Evolutionary conservation across 257 asterid genomes (phyloP).

Genomic region (Nicotiana knightiana): DNA sequence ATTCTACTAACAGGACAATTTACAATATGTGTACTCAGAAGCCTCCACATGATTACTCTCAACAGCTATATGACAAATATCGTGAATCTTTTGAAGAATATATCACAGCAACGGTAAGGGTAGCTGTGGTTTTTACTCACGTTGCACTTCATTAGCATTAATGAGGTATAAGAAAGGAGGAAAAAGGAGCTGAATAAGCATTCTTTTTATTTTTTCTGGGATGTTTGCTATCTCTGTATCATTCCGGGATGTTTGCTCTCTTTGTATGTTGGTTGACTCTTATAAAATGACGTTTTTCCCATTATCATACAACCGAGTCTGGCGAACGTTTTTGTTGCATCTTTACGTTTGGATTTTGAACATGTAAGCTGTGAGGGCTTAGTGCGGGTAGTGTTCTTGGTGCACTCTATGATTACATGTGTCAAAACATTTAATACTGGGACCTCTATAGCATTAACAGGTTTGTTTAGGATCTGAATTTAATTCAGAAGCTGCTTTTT

Average conservation of each 20-base stretch:
- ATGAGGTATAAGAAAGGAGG: not conserved
- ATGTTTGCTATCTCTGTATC: not conserved
- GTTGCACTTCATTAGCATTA: not conserved
- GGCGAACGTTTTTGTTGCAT: not conserved
- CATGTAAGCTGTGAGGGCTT: not conserved
- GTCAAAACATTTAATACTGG: too few species aligned
- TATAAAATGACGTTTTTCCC: not conserved
- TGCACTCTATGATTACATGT: not conserved
- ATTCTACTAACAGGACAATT: slow-evolving; percentile 57
- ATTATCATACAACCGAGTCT: too few species aligned
- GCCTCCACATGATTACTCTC: slow-evolving; percentile 97
- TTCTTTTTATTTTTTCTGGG: not conserved
- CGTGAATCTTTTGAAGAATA: slow-evolving; percentile 80
- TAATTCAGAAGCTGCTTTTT: not conserved
- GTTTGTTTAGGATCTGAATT: not conserved
- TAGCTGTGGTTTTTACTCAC: not conserved
- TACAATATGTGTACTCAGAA: slow-evolving; percentile 98
- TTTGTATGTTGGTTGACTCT: not conserved
- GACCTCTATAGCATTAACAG: not conserved
- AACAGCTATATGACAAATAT: slow-evolving; percentile 87
- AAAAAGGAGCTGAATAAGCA: not conserved
- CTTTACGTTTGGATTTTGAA: not conserved
- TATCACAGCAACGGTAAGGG: slow-evolving; percentile 63
- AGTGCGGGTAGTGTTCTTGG: not conserved
- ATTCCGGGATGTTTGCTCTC: not conserved